Base-by-base conservation (phyloP, 768 basidiomycete species). In the Auriscalpium microsporum region DNA sequence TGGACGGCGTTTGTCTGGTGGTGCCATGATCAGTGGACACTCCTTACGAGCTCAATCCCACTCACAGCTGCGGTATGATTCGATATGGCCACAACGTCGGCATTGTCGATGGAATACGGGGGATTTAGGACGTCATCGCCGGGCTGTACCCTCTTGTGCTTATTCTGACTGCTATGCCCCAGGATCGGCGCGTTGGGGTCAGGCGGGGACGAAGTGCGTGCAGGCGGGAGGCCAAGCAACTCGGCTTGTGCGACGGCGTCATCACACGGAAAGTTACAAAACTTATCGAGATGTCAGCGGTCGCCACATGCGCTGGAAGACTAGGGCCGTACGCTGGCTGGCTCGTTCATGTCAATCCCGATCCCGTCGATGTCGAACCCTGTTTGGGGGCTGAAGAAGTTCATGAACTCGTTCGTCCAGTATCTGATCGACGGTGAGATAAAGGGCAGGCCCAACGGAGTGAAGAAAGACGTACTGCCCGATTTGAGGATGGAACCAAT, bases 261-360 rank as follows among this genome's bases (percentile, higher is more conserved):
- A 10, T 71, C 69, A 59, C 86, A 86, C 0, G 84, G 84, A 19
- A 76, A 70, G 44, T 72, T 69, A 68, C 84, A 87, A 70, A 86
- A 86, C 82, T 84, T 11, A 52, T 28, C n/a, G 9, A 37, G 37
- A 48, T 40, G 62, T 35, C 34, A 44, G 6, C 23, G 56, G 17
- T 35, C 40, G 4, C 40, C 8, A 10, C 17, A 48, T 37, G 21
- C 21, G 21, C 21, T 10, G 36, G 21, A 34, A 21, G 36, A 36
- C 38, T 45, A n/a, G 16, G 23, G 19, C 63, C 78, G 28, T 59
- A 86, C 84, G 56, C 76, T 86, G 3, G 82, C 66, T 5, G 86
- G 85, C 57, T 87, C 85, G 64, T 87, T 86, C 84, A 84, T 85
- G 59, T 85, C 83, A 23, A 86, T 84, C 87, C 86, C 87, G 14